phyloP scores from a whole-genome alignment of 2,329 filamentous ascomycete species.

The Cladosporium oxysporum region DNA sequence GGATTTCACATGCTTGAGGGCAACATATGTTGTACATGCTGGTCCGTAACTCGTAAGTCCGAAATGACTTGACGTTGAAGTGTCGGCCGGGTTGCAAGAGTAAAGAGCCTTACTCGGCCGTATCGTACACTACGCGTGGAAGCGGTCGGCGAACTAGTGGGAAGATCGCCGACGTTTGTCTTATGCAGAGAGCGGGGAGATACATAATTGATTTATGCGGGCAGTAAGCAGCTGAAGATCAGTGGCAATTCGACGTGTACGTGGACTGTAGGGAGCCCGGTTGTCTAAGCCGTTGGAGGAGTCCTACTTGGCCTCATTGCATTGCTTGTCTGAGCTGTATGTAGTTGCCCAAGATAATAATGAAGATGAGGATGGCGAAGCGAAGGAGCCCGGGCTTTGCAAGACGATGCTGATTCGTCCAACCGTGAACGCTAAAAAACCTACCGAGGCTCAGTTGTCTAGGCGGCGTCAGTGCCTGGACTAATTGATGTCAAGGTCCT shows the following conservation, averaged over 20 bases:
- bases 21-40: neutral
- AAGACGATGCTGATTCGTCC: neutral
- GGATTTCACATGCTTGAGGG: neutral
- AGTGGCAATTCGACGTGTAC: neutral
- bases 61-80: neutral
- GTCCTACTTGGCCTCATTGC: neutral
- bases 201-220: neutral
- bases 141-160: neutral
- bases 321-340: neutral
- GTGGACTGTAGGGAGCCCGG: neutral
- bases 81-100: neutral
- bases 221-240: neutral
- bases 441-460: conserved; percentile 9
- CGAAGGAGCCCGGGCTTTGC: neutral
- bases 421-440: neutral
- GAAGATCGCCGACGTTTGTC: neutral
- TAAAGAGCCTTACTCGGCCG: neutral
- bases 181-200: neutral
- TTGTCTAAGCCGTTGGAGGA: neutral
- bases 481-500: neutral
- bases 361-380: neutral
- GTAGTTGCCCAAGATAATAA: neutral
- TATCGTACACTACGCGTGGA: neutral
- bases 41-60: neutral
- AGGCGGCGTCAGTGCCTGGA: conserved; percentile 13